A percentile compares a stretch with the other conserved stretches of the same genome.
Evolutionary conservation across 345 rosid genomes (phyloP).

Genomic region (Gossypium anomalum): DNA sequence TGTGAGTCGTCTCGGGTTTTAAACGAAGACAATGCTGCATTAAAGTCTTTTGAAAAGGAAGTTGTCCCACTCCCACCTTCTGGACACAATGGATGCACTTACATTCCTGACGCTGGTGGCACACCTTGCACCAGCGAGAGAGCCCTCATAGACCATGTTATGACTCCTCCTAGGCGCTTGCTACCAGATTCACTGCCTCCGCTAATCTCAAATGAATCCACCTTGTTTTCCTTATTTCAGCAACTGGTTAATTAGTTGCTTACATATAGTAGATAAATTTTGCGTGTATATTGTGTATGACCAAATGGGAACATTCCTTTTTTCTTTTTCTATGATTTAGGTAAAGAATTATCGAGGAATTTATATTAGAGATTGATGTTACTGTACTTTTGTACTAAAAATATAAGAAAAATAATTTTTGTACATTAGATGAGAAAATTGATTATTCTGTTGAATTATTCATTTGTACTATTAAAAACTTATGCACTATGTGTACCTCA

Average conservation of each 20-base stretch:
- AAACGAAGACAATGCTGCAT: not conserved
- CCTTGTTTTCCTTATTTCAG: not conserved
- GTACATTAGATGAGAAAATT: no score
- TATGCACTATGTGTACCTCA: no score
- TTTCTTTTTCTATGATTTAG: no score
- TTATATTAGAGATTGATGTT: no score
- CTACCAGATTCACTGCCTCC: not conserved
- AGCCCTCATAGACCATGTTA: constrained; percentile 16
- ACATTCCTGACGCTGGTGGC: constrained; percentile 18
- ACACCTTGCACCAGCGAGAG: constrained; percentile 12
- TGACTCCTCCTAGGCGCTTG: not conserved
- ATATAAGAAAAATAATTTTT: no score
- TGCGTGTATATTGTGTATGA: not conserved
- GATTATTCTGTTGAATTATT: no score
- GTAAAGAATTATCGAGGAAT: no score
- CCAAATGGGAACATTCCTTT: not conserved
- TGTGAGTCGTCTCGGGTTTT: not conserved
- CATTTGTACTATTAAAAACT: no score
- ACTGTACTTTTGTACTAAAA: no score
- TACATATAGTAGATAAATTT: no score
- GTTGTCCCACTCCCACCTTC: not conserved
- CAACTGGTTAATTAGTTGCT: not conserved
- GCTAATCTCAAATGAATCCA: not conserved
- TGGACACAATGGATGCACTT: constrained; percentile 16
- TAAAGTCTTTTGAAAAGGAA: constrained; percentile 11